phyloP scores from a whole-genome alignment of 2,329 filamentous ascomycete species.

The Colletotrichum sp. region DNA sequence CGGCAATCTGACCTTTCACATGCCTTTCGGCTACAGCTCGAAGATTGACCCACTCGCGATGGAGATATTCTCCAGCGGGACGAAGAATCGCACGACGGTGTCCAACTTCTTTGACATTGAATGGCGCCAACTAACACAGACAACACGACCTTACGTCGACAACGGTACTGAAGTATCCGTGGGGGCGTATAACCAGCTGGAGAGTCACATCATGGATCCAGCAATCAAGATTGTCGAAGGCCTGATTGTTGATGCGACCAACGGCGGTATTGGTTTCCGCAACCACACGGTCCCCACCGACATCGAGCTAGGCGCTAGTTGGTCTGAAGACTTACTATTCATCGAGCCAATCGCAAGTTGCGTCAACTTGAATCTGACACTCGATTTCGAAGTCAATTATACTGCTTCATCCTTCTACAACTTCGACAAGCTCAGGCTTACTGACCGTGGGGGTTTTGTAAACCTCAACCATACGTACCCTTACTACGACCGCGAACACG shows the following conservation, averaged over 20 bases:
- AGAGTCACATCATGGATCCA: slow-evolving; percentile 36
- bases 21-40: no score
- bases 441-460: slow-evolving; percentile 47
- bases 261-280: slow-evolving; percentile 48
- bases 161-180: slow-evolving; percentile 34
- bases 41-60: no score
- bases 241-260: slow-evolving; percentile 43
- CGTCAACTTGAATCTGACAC: slow-evolving; percentile 45
- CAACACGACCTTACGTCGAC: no score
- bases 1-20: no score
- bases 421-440: no score
- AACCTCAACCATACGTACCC: slow-evolving; percentile 40
- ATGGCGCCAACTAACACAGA: slow-evolving; percentile 26
- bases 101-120: slow-evolving; percentile 50
- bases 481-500: slow-evolving; percentile 28
- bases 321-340: slow-evolving; percentile 53
- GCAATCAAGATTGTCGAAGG: slow-evolving; percentile 42
- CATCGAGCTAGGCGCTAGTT: slow-evolving; percentile 38
- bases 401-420: no score
- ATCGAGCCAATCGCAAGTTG: slow-evolving; percentile 49
- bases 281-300: slow-evolving; percentile 45
- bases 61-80: slow-evolving; percentile 40
- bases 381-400: slow-evolving; percentile 42
- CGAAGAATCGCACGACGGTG: slow-evolving; percentile 30
- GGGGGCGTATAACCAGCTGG: slow-evolving; percentile 24